Conservation (phyloP, 2,329 filamentous ascomycete genomes). For the Reticulascus tulasneorum region DNA sequence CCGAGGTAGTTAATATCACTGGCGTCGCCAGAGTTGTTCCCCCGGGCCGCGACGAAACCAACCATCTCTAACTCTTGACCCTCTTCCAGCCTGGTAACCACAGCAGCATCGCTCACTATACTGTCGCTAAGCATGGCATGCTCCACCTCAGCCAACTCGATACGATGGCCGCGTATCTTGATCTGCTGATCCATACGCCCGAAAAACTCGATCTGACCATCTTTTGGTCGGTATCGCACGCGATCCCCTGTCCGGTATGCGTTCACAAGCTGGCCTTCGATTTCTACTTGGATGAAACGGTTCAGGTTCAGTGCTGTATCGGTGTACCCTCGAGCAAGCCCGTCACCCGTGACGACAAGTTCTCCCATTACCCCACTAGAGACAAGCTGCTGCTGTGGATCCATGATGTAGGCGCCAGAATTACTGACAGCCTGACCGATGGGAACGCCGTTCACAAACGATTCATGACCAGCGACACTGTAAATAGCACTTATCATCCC, state of each 20-base stretch:
- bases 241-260: conserved; percentile 23
- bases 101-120: background rate
- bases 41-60: background rate
- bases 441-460: background rate
- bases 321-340: conserved; percentile 1
- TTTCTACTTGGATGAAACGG: conserved; percentile 13
- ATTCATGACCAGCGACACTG: background rate
- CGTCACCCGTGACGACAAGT: background rate
- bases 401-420: background rate
- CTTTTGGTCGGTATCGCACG: conserved; percentile 6
- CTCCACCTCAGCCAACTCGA: conserved; percentile 2
- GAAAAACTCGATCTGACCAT: conserved; percentile 10
- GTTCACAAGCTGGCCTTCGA: conserved; percentile 1
- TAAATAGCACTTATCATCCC: background rate
- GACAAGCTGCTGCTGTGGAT: background rate
- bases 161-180: conserved; percentile 1
- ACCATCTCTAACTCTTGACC: background rate
- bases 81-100: background rate
- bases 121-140: background rate
- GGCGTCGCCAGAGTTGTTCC: background rate
- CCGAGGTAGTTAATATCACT: too few relatives aligned
- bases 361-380: background rate
- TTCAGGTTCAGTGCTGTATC: conserved; percentile 8
- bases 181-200: conserved; percentile 1
- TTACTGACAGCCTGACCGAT: background rate